Conservation (phyloP, 179 eudicot genomes). For the Silene vulgaris region DNA sequence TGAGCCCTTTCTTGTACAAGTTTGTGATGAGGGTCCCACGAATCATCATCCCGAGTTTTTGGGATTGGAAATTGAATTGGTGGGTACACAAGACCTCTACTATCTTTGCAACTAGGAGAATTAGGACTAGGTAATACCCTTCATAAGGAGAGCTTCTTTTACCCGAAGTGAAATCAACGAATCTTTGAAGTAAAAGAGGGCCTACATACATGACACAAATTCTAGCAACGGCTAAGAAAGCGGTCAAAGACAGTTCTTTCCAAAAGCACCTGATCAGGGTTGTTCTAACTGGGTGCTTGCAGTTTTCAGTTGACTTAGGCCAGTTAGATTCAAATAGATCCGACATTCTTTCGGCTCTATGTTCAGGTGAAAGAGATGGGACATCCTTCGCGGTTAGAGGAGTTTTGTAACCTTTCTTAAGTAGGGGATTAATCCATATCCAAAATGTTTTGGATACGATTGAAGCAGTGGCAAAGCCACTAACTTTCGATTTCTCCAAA, state of each 20-base stretch:
- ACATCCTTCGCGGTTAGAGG: constrained; percentile 63
- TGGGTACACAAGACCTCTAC: constrained; percentile 69
- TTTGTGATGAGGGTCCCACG: constrained; percentile 75
- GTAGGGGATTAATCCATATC: constrained; percentile 85
- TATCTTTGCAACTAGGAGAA: constrained; percentile 58
- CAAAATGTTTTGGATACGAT: constrained; percentile 64
- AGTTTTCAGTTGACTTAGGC: constrained; percentile 66
- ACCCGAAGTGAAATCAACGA: constrained; percentile 72
- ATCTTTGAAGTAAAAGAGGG: constrained; percentile 63
- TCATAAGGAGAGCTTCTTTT: constrained; percentile 56
- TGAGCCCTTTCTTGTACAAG: constrained; percentile 75
- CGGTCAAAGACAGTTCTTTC: constrained; percentile 69
- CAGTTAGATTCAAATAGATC: constrained; percentile 62
- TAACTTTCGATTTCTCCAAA: constrained; percentile 44
- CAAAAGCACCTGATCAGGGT: constrained; percentile 79
- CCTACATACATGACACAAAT: constrained; percentile 84
- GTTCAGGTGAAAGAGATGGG: constrained; percentile 71
- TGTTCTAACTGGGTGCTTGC: constrained; percentile 61
- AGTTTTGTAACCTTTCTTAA: constrained; percentile 58
- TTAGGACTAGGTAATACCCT: constrained; percentile 73
- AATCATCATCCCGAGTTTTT: constrained; percentile 83
- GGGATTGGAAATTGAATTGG: constrained; percentile 80
- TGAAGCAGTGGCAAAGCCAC: constrained; percentile 62
- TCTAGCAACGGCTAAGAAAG: constrained; percentile 60
- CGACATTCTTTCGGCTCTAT: constrained; percentile 69